phyloP scores from a whole-genome alignment of 495 filamentous ascomycete species.

The Penicillium bialowiezense region DNA sequence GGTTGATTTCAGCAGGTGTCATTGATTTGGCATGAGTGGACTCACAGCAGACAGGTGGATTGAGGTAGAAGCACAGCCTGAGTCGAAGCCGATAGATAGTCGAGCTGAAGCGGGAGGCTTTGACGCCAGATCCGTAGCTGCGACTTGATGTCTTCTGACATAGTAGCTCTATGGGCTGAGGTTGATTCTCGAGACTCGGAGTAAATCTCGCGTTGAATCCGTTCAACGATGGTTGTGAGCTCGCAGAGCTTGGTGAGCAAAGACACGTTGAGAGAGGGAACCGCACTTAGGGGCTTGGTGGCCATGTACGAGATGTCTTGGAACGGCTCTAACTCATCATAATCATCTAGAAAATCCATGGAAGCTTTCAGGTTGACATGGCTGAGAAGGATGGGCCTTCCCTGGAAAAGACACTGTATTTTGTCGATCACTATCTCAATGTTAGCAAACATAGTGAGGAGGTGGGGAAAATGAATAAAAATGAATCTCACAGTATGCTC shows the following conservation, averaged over 20 bases:
- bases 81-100: constrained; percentile 18
- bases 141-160: constrained; percentile 20
- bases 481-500: constrained; percentile 34
- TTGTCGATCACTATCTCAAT: constrained; percentile 25
- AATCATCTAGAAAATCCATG: constrained; percentile 29
- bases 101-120: constrained; percentile 22
- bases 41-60: constrained; percentile 25
- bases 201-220: constrained; percentile 29
- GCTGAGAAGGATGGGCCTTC: constrained; percentile 28
- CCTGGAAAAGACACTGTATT: constrained; percentile 35
- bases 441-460: too few species aligned
- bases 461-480: too few species aligned
- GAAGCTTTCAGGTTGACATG: constrained; percentile 28
- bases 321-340: constrained; percentile 33
- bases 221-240: constrained; percentile 29
- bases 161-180: constrained; percentile 10
- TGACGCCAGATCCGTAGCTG: constrained; percentile 23
- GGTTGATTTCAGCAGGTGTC: not conserved
- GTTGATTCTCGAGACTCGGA: constrained; percentile 23
- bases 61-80: constrained; percentile 18
- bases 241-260: constrained; percentile 30
- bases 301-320: constrained; percentile 23
- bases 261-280: constrained; percentile 28
- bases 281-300: constrained; percentile 1
- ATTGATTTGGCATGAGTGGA: not conserved